Evolutionary conservation across 768 basidiomycete species (phyloP).

Genomic region (Leccinum truebloodii): DNA sequence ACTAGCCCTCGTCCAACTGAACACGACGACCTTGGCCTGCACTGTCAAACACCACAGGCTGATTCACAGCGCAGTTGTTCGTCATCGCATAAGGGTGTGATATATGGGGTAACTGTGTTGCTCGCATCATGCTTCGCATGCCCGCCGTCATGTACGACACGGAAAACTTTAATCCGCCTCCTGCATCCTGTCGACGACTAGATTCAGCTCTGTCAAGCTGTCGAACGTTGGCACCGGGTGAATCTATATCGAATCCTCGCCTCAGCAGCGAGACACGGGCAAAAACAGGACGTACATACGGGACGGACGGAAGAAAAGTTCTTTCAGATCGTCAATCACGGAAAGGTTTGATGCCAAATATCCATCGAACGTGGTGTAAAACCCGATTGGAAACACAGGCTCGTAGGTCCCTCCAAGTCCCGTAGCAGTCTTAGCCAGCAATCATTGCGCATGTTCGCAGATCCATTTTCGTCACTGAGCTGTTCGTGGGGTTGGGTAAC

Average conservation of each 20-base stretch:
- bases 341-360: slow-evolving; percentile 23
- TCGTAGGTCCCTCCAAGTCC: slow-evolving; percentile 50
- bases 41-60: too few relatives aligned
- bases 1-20: too few relatives aligned
- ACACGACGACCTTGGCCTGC: too few relatives aligned
- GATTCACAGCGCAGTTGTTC: too few relatives aligned
- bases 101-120: too few relatives aligned
- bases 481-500: slow-evolving; percentile 50
- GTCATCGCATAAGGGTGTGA: too few relatives aligned
- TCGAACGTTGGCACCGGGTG: slow-evolving; percentile 71
- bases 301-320: slow-evolving; percentile 13
- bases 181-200: slow-evolving; percentile 70
- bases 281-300: slow-evolving; percentile 27
- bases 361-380: slow-evolving; percentile 45
- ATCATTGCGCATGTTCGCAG: slow-evolving; percentile 50
- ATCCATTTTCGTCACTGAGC: slow-evolving; percentile 64
- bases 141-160: background rate
- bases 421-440: slow-evolving; percentile 51
- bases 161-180: slow-evolving; percentile 13
- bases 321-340: slow-evolving; percentile 33
- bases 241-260: slow-evolving; percentile 38
- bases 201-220: slow-evolving; percentile 55
- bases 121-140: background rate
- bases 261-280: background rate
- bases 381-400: slow-evolving; percentile 49